A percentile compares a stretch with the other conserved stretches of the same genome.
phyloP scores from a whole-genome alignment of 129 eudicot genomes.

The Flaveria sonorensis region DNA sequence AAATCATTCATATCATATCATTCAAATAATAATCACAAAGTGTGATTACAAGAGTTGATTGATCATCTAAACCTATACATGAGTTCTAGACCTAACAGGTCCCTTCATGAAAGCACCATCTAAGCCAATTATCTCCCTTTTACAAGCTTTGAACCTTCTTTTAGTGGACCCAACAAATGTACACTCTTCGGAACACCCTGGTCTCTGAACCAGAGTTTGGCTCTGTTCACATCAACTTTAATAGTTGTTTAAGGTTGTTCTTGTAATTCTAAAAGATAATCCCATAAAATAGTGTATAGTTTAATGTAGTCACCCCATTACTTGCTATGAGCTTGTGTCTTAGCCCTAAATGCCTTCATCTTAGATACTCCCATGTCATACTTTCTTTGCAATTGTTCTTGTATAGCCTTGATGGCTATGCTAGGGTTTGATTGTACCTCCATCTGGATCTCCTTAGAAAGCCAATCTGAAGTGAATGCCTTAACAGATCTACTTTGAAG shows the following conservation, averaged over 20 bases:
- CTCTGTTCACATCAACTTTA: not conserved
- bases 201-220: not conserved
- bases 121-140: not conserved
- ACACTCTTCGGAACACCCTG: not conserved
- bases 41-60: no score
- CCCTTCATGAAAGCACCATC: not conserved
- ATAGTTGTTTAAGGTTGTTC: not conserved
- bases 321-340: not conserved
- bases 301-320: not conserved
- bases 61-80: no score
- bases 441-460: not conserved
- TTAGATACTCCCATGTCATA: not conserved
- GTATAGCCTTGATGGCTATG: not conserved
- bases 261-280: not conserved
- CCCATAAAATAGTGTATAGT: not conserved
- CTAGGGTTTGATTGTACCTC: not conserved
- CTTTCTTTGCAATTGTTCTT: not conserved
- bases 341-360: not conserved
- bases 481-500: not conserved
- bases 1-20: no score
- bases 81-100: no score
- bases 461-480: not conserved
- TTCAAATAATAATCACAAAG: no score
- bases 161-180: not conserved
- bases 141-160: not conserved